Conservation (phyloP, 2,329 filamentous ascomycete genomes). For the Teratosphaeria pseudoeucalypti region DNA sequence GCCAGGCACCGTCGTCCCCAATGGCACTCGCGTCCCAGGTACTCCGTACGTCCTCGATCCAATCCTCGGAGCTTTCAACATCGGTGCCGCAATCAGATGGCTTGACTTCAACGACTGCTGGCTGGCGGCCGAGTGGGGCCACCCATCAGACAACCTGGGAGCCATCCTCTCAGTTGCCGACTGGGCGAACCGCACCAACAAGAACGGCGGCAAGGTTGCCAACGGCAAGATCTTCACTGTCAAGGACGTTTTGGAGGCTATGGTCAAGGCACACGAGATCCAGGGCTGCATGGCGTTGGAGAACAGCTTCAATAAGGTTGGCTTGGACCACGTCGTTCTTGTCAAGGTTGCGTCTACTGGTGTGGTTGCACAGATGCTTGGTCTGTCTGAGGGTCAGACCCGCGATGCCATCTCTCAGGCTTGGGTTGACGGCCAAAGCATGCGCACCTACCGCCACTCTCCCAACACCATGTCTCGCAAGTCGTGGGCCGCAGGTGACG, state of each 20-base stretch:
- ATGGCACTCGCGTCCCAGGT: constrained; percentile 82
- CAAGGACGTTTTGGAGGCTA: constrained; percentile 84
- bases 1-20: constrained; percentile 79
- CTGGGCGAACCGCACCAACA: constrained; percentile 92
- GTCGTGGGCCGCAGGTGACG: constrained; percentile 97
- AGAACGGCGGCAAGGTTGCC: constrained; percentile 57
- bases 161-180: constrained; percentile 94
- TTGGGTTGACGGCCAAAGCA: constrained; percentile 90
- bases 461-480: constrained; percentile 99
- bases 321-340: constrained; percentile 91
- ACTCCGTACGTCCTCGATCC: constrained; percentile 92
- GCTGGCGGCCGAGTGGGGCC: constrained; percentile 97
- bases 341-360: constrained; percentile 96
- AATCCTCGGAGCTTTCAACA: constrained; percentile 95
- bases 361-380: constrained; percentile 91
- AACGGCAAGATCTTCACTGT: constrained; percentile 74
- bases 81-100: constrained; percentile 97
- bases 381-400: constrained; percentile 79
- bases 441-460: constrained; percentile 93
- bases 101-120: constrained; percentile 99
- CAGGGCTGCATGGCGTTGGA: constrained; percentile 93
- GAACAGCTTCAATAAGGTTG: constrained; percentile 98
- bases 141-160: constrained; percentile 95
- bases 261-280: constrained; percentile 96
- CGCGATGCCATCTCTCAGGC: constrained; percentile 93